Evolutionary conservation across 768 basidiomycete species (phyloP).

Genomic region (Phylloporus sp.): DNA sequence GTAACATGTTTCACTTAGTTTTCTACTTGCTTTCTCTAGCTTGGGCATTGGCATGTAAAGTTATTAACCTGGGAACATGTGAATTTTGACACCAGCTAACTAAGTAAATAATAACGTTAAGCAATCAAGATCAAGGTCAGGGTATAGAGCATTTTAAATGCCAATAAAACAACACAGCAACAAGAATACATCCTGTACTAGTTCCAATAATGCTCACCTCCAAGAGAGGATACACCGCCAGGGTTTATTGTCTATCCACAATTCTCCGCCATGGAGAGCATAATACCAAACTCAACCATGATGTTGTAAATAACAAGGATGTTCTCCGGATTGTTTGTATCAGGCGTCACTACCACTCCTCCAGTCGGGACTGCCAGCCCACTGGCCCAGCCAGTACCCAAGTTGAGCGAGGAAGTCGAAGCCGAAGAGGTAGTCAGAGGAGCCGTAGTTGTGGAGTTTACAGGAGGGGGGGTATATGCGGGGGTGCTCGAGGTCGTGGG

Average conservation of each 20-base stretch:
- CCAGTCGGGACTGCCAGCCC: constrained; percentile 25
- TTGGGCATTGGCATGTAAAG: background rate
- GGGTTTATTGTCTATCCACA: background rate
- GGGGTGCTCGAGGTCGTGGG: constrained; percentile 23
- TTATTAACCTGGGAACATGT: background rate
- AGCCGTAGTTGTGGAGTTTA: constrained; percentile 23
- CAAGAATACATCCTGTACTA: background rate
- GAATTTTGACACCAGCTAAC: background rate
- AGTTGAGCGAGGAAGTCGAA: constrained; percentile 17
- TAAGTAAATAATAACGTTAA: background rate
- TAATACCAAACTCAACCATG: constrained; percentile 33
- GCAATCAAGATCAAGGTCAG: background rate
- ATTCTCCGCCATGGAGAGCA: constrained; percentile 9
- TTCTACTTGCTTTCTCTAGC: background rate
- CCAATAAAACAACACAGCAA: constrained; percentile 7
- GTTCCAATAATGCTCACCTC: constrained; percentile 3
- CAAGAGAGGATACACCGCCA: background rate
- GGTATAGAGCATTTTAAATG: constrained; percentile 21
- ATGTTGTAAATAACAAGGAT: constrained; percentile 33
- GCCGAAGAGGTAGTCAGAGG: constrained; percentile 15
- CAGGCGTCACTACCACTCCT: constrained; percentile 30
- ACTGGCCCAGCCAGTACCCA: constrained; percentile 18
- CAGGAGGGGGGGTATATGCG: constrained; percentile 12
- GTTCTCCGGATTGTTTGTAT: constrained; percentile 31
- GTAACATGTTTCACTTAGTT: constrained; percentile 45